Evolutionary conservation across 2,329 filamentous ascomycete species (phyloP), one percentile per base, ranked within the genome.

Genomic region (Colletotrichum cordylinicola): DNA sequence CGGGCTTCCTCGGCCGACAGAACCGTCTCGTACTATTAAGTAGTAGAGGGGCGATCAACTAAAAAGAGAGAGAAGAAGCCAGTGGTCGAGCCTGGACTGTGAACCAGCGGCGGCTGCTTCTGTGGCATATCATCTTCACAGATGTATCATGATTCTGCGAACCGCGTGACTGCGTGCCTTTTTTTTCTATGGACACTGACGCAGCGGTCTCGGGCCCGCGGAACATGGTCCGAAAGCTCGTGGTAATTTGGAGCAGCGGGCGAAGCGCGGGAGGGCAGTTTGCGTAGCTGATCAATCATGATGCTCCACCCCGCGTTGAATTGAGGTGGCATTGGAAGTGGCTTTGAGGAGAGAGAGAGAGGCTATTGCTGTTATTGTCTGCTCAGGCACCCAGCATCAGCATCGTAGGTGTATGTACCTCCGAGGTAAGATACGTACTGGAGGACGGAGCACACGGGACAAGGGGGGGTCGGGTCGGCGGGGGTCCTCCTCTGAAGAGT

Each of bases 271-370:
- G n/a, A 48, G 64, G 39, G 64, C 39, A 52, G 39, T 66, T 39
- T 66, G 13, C 64, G 37, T 31, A 56, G 43, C 43, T 52, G 55
- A 37, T 62, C 56, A 21, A 24, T 35, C 62, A 31, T 61, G 31
- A 61, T 16, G 62, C 69, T 72, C 72, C 69, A 72, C 72, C 71
- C 12, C 12, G 35, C 21, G 35, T 48, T 9, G 29, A 33, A n/a
- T 58, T 71, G 56, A 58, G 72, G 69, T 75, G 37, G 61, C 61
- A 72, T 64, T 67, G 52, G 39, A 62, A 67, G 61, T 72, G 69
- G 72, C 31, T 39, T 67, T 33, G 21, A 52, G 21, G 60, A 60
- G 39, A 35, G 48, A 31, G 29, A 13, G 60, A 62, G 15, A 29
- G 55, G 21, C 18, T 62, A 33, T 21, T 62, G 35, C 55, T 67